Base-by-base conservation (phyloP, 306 rosid species). In the Casuarina equisetifolia region DNA sequence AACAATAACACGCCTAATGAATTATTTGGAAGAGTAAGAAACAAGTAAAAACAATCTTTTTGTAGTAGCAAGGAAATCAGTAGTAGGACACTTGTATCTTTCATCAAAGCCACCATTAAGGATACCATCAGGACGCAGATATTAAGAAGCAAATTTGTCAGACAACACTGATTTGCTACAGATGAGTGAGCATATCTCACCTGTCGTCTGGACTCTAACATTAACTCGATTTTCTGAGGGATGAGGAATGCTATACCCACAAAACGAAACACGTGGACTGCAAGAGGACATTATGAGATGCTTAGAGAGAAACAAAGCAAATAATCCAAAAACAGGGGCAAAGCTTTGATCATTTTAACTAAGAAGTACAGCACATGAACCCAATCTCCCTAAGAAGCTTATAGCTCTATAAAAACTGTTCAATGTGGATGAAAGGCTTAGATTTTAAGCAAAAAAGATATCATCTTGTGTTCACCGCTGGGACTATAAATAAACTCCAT, bases 201-300 rank as follows among this genome's bases (percentile, higher is more conserved):
- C 93, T 54, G 93, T 94, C 52, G 97, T 89, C 74, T 91, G 94
- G 73, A 91, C 86, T 83, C 97, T 86, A 64, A 90, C 81, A 74
- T 94, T 94, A 78, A 92, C 98, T 48, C 82, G 88, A 72, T 89
- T 92, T 8, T 94, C 96, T 39, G 93, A 94, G 57, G 93, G 98
- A 86, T 94, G 97, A 74, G 98, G 97, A 80, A 90, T 94, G 94
- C 89, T 94, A 82, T 92, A 89, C 16, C 97, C 98, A 63, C 85
- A 78, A 73, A 90, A 94, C 73, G 87, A 59, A 69, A 85, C 88
- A 79, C 94, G 85, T 69, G 93, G 96, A 75, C 93, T 89, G 92
- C 88, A 87, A 84, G 62, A 75, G 5, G 85, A 84, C 55, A 81
- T 69, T 0, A 67, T 6, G 55, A 25, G 1, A 49, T 19, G 58